Percentiles rank a stretch among this genome's conserved stretches.
phyloP scores from a whole-genome alignment of 805 yeast genomes.

The Myxozyma kluyveri region DNA sequence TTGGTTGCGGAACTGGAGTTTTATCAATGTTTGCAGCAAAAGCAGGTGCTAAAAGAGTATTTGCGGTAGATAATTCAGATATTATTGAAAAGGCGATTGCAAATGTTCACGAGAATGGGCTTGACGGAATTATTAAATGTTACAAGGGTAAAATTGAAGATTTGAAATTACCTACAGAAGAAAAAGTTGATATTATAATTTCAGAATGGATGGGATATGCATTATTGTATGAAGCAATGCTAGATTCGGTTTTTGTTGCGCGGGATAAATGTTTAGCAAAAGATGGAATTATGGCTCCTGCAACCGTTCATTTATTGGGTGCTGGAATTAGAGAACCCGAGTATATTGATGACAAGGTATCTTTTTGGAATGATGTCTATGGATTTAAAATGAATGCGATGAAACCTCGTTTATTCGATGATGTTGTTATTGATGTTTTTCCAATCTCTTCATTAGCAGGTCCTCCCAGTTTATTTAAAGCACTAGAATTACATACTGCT shows the following conservation, averaged over 20 bases:
- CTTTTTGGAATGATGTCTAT: conserved; percentile 94
- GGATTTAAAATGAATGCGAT: conserved; percentile 88
- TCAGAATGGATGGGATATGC: conserved; percentile 99
- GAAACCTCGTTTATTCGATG: conserved; percentile 54
- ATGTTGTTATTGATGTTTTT: conserved; percentile 82
- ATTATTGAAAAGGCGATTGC: conserved; percentile 95
- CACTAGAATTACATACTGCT: conserved; percentile 76
- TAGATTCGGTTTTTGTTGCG: conserved; percentile 91
- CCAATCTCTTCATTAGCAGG: conserved; percentile 54
- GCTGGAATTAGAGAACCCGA: conserved; percentile 93
- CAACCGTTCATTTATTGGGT: conserved; percentile 81
- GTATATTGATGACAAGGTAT: conserved; percentile 85
- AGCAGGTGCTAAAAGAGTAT: conserved; percentile 98
- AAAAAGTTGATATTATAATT: conserved; percentile 84
- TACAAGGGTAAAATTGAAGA: conserved; percentile 94
- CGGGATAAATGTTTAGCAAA: conserved; percentile 76
- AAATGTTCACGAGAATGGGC: conserved; percentile 79
- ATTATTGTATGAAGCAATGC: conserved; percentile 92
- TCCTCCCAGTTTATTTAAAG: conserved; percentile 62
- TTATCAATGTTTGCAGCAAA: conserved; percentile 96
- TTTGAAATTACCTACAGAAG: conserved; percentile 71
- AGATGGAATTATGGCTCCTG: conserved; percentile 89
- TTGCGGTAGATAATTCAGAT: conserved; percentile 95
- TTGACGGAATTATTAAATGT: conserved; percentile 79
- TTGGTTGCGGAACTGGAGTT: conserved; percentile 99